These are phyloP conservation scores for Lipomyces japonicus DNA, from an alignment of 805 yeast species.

Conservation along the genomic window DNA sequence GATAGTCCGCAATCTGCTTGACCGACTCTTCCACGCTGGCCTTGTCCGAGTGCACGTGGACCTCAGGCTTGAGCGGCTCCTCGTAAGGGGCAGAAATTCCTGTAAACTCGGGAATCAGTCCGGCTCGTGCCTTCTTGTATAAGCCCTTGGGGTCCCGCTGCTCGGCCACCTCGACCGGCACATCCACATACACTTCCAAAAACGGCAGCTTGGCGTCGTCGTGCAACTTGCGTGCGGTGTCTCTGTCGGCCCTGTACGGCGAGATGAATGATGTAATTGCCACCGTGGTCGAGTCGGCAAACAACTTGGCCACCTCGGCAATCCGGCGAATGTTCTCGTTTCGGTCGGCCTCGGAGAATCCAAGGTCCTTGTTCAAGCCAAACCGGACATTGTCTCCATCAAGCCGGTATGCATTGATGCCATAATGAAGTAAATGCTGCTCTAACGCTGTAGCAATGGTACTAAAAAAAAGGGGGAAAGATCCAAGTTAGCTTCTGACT, in stretches of 20 bases:
- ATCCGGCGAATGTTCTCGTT: conserved; percentile 94
- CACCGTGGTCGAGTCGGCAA: conserved; percentile 87
- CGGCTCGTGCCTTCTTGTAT: conserved; percentile 95
- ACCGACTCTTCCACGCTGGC: conserved; percentile 79
- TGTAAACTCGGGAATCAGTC: conserved; percentile 88
- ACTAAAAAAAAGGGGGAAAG: conserved; percentile 39
- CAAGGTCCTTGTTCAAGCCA: conserved; percentile 92
- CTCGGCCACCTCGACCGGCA: conserved; percentile 91
- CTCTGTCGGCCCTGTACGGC: conserved; percentile 83
- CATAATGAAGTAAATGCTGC: conserved; percentile 66
- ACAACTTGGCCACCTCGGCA: conserved; percentile 87
- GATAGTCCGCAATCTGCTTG: conserved; percentile 61
- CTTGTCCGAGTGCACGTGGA: conserved; percentile 71
- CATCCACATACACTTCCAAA: conserved; percentile 88
- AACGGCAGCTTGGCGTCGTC: conserved; percentile 71
- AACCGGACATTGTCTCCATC: conserved; percentile 93
- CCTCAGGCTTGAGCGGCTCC: conserved; percentile 81
- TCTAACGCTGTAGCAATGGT: conserved; percentile 95
- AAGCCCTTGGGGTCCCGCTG: conserved; percentile 96
- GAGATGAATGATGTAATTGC: conserved; percentile 90
- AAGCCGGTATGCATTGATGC: conserved; percentile 74
- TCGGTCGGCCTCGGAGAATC: conserved; percentile 86
- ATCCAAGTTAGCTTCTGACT: background rate
- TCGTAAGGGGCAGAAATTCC: conserved; percentile 96
- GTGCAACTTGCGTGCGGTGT: conserved; percentile 80